These are phyloP conservation scores for Metarhizium robertsii DNA, from an alignment of 2,329 filamentous ascomycete species.

Conservation along the genomic window DNA sequence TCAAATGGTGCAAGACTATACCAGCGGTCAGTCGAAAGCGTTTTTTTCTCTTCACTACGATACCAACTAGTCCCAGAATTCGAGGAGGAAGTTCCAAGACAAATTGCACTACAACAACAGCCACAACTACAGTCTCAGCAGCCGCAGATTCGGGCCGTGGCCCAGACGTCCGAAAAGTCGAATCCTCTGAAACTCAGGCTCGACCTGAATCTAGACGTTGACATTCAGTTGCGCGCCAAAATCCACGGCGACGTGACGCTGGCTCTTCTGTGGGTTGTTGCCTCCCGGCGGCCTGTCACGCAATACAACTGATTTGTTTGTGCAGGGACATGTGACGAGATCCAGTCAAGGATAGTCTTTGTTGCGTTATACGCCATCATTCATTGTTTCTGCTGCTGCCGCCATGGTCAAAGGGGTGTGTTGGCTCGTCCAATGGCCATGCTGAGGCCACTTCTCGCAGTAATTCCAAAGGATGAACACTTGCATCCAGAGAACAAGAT, in stretches of 20 bases:
- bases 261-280: slow-evolving; percentile 50
- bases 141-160: not conserved
- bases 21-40: no score
- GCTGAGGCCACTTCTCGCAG: no score
- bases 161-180: slow-evolving; percentile 18
- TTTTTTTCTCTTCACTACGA: no score
- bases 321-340: not conserved
- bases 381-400: no score
- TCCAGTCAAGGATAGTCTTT: not conserved
- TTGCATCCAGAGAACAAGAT: no score
- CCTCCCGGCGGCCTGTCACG: no score
- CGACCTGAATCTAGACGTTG: slow-evolving; percentile 69
- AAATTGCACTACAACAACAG: not conserved
- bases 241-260: slow-evolving; percentile 70
- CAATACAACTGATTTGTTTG: not conserved
- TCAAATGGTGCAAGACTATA: no score
- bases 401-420: no score
- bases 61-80: no score
- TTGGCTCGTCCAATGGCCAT: no score
- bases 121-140: not conserved
- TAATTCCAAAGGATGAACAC: no score
- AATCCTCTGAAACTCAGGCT: slow-evolving; percentile 59
- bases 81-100: not conserved
- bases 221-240: slow-evolving; percentile 70
- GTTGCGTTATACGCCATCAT: no score